A percentile compares a stretch with the other conserved stretches of the same genome.
Evolutionary conservation across 805 yeast species (phyloP).

Genomic region (Candida boidinii): DNA sequence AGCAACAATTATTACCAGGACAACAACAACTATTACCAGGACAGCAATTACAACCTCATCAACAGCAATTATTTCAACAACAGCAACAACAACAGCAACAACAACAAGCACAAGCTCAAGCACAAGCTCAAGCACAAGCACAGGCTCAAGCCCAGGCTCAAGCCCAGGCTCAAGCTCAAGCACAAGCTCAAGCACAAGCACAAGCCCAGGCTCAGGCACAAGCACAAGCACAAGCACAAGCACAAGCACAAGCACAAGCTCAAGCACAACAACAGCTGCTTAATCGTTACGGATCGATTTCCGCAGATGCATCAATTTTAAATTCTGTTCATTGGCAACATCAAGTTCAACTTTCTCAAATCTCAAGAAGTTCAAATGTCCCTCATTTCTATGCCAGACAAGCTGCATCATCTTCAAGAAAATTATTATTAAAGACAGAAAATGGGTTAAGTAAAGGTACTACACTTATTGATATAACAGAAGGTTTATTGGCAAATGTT

Average conservation of each 20-base stretch:
- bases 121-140: constrained; percentile 1
- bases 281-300: constrained; percentile 15
- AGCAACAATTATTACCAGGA: constrained; percentile 11
- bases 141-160: background rate
- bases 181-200: constrained; percentile 2
- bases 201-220: constrained; percentile 3
- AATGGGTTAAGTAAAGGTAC: constrained; percentile 20
- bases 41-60: constrained; percentile 25
- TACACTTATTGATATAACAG: constrained; percentile 33
- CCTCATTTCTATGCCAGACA: constrained; percentile 82
- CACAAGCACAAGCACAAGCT: constrained; percentile 15
- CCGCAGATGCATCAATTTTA: constrained; percentile 26
- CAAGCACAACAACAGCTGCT: constrained; percentile 18
- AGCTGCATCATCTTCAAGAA: constrained; percentile 63
- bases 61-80: constrained; percentile 20
- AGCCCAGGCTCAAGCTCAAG: constrained; percentile 1
- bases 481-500: constrained; percentile 24
- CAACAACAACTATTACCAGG: constrained; percentile 11
- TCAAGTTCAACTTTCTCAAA: constrained; percentile 62
- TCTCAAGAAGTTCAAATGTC: constrained; percentile 56
- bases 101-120: constrained; percentile 1
- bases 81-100: constrained; percentile 8
- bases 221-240: constrained; percentile 10
- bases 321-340: constrained; percentile 63
- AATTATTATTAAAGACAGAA: constrained; percentile 27